Conservation (phyloP, 352 stramenopile genomes). For the Pythium insidiosum region DNA sequence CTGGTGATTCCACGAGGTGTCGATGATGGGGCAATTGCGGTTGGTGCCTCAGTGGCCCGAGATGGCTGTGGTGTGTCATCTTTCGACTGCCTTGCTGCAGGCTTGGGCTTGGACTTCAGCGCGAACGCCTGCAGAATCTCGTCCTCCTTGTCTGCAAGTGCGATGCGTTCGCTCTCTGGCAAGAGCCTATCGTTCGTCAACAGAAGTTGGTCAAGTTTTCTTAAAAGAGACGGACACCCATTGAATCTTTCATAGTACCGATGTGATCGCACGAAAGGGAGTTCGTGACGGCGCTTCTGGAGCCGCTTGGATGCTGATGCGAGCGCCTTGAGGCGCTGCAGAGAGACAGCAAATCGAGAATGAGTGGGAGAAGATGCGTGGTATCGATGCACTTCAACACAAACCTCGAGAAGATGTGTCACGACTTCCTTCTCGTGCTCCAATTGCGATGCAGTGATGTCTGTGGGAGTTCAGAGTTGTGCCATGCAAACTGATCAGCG, state of each 20-base stretch:
- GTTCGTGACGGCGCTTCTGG: constrained; percentile 59
- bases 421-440: constrained; percentile 71
- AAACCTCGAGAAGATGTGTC: constrained; percentile 59
- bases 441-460: too few relatives aligned
- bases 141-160: constrained; percentile 41
- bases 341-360: background rate
- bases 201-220: too few relatives aligned
- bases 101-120: constrained; percentile 22
- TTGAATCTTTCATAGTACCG: too few relatives aligned
- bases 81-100: background rate
- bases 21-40: background rate
- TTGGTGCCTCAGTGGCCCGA: background rate
- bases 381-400: background rate
- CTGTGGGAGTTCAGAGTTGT: too few relatives aligned
- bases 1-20: constrained; percentile 2
- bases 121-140: constrained; percentile 22
- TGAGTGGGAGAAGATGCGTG: background rate
- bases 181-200: constrained; percentile 36
- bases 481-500: too few relatives aligned
- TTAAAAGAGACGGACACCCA: too few relatives aligned
- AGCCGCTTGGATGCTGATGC: constrained; percentile 55
- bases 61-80: background rate
- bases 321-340: constrained; percentile 55
- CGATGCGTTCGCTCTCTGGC: constrained; percentile 44
- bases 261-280: constrained; percentile 58